Base-by-base conservation (phyloP, 164 flowering plant species). In the Stephania japonica region DNA sequence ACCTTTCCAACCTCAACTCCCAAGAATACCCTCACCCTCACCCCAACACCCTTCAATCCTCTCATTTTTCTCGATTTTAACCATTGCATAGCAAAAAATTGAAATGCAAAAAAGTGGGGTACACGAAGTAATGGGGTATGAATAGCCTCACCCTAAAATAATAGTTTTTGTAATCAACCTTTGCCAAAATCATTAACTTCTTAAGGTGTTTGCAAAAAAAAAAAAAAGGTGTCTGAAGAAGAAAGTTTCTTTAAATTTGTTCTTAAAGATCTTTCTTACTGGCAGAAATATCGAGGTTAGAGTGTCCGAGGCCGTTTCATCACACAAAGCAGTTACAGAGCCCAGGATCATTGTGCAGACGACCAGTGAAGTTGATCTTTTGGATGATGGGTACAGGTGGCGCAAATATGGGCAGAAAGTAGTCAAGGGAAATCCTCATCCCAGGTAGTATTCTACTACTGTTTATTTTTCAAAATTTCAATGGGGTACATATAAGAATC, bases 341-440 rank as follows among this genome's bases (percentile, higher is more conserved):
- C 85, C 97, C 26, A 91, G 82, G 82, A 91, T 95, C 67, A 84
- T 95, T 77, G 94, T 95, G 77, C 98, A 95, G 82, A 95, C 98
- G 27, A 90, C 91, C 78, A 95, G 98, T 83, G 98, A 93, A 78
- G 97, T 95, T 80, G 98, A 95, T 84, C 91, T 95, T 64, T 83
- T 95, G 81, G 99, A 95, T 85, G 99, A 95, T 81, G 99, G 99
- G 21, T 95, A 86, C 77, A 86, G 92, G 76, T 95, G 99, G 99
- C 91, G 99, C 81, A 95, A 95, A 77, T 95, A 95, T 78, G 99
- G 99, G 56, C 97, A 95, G 86, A 95, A 95, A 79, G 94, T 93
- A 76, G 99, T 95, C 73, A 95, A 93, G 80, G 98, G 99, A 67
- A 95, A 91, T 83, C 90, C 90, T 76, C 79, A 95, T 81, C 99